Evolutionary conservation across 148 eudicot species (phyloP), one percentile per base, ranked within the genome.

Genomic region (Cornus suecica): DNA sequence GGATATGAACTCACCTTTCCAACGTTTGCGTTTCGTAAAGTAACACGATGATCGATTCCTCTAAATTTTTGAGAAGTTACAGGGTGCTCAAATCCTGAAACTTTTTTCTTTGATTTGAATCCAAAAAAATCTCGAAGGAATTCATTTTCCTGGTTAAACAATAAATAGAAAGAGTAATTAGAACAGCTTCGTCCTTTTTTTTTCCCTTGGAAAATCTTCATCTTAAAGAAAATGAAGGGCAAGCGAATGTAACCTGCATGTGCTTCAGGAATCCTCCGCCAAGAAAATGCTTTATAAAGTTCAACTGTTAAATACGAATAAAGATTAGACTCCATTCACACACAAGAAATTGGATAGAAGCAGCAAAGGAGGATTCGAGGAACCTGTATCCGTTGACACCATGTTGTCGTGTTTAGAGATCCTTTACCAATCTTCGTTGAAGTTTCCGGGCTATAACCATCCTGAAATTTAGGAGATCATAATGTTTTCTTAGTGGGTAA

Each of bases 241-340:
- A 1, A 66, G 48, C 22, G 65, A 67, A 78, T 66, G 82, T 30
- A 68, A 91, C 98, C 97, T 83, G 94, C 97, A 94, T 90, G 66
- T 94, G 98, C 83, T 88, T 92, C 64, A 90, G 88, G 72, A 94
- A 94, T 65, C 96, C 98, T 82, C 96, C 94, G 14, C 81, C 86
- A 64, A 94, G 96, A 58, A 87, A 90, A 84, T 88, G 96, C 87
- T 87, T 94, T 8, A 92, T 65, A 51, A 92, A 92, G 84, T 92
- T 92, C 80, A 92, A 68, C 98, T 94, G 84, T 67, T 41, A 45
- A 68, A 78, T 1, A 14, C 25, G 10, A 63, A n/a, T 3, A 25
- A 34, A 37, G 25, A 42, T 31, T 42, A 5, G 1, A 63, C 2
- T 67, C 61, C 18, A 41, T 48, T 34, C 62, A 48, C 42, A n/a